Conservation (phyloP, 1,139 yeast genomes). For the Blastobotrys aristatus region DNA sequence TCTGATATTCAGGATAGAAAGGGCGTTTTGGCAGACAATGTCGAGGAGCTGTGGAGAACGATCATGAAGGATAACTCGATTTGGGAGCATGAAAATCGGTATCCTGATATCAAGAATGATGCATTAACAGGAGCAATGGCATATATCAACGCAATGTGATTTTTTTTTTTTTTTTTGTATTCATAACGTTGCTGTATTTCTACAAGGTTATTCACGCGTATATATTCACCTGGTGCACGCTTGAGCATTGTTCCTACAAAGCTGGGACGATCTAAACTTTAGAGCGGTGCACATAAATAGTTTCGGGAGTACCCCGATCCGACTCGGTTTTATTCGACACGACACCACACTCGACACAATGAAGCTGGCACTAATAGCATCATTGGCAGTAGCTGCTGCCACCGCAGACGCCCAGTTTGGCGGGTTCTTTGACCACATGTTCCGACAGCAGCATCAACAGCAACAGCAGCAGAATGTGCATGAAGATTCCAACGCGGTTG, state of each 20-base stretch:
- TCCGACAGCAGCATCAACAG: conserved; percentile 29
- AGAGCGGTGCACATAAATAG: no score
- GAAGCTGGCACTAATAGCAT: not conserved
- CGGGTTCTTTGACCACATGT: conserved; percentile 37
- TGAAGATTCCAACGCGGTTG: conserved; percentile 32
- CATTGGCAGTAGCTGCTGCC: not conserved
- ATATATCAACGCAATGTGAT: no score
- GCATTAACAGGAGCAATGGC: not conserved
- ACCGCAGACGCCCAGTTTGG: conserved; percentile 26
- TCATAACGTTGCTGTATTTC: no score
- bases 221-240: no score
- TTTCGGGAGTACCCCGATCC: no score
- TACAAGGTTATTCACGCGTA: no score
- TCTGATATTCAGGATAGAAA: not conserved
- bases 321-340: no score
- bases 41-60: not conserved
- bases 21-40: not conserved
- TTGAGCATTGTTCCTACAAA: no score
- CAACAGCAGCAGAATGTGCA: conserved; percentile 22
- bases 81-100: not conserved
- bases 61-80: not conserved
- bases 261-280: no score
- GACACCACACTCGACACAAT: not conserved
- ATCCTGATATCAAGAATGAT: not conserved
- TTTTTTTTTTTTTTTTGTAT: no score